A percentile compares a stretch with the other conserved stretches of the same genome.
Conservation (phyloP, 2,329 filamentous ascomycete genomes). For the Myriosclerotinia duriaeana region DNA sequence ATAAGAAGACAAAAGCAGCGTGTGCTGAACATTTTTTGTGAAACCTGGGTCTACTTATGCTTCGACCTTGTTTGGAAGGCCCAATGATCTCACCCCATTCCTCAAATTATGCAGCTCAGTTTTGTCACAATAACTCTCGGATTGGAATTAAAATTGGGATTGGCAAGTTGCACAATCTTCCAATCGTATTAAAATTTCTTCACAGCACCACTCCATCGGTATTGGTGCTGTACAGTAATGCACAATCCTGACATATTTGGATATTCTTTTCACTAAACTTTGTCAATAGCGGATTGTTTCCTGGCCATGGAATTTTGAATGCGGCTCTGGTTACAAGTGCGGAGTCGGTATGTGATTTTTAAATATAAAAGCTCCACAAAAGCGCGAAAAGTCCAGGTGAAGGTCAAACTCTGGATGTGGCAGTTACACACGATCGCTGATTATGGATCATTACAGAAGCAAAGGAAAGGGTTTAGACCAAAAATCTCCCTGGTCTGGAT, state of each 20-base stretch:
- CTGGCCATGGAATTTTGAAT: neutral
- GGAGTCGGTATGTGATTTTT: neutral
- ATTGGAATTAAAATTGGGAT: no score
- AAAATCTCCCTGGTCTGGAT: neutral
- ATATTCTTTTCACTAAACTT: neutral
- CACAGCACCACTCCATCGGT: neutral
- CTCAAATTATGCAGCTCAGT: neutral
- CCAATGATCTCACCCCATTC: neutral
- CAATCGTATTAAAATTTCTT: neutral
- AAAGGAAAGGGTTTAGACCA: neutral
- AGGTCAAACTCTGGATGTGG: neutral
- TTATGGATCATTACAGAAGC: neutral
- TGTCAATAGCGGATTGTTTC: neutral
- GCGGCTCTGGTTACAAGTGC: neutral
- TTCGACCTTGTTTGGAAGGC: neutral
- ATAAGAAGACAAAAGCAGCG: slow-evolving; percentile 3
- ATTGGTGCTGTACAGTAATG: neutral
- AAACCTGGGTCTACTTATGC: neutral
- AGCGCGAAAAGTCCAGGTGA: neutral
- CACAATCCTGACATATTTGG: neutral
- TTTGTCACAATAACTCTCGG: neutral
- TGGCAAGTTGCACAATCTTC: neutral
- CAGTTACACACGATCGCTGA: neutral
- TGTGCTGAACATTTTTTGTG: neutral
- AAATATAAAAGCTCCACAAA: slow-evolving; percentile 6